Evolutionary conservation across 1,284 basidiomycete species (phyloP), one percentile per base, ranked within the genome.

Genomic region (Microbotryum saponariae): DNA sequence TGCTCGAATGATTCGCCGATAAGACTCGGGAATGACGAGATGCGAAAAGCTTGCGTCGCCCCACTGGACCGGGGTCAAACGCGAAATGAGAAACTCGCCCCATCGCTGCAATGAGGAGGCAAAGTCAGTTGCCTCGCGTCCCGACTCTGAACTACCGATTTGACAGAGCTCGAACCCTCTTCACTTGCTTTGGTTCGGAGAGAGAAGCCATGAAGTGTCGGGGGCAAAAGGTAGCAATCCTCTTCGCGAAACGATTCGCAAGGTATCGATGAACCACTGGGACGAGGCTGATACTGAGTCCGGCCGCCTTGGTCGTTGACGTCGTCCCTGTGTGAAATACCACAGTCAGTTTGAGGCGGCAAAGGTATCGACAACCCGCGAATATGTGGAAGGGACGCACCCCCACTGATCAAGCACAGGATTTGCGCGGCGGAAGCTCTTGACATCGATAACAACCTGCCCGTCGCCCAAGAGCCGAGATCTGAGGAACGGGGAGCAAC

Each of bases 371-470:
- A 31, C 7, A 31, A 31, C 0, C 31, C 2, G 7, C 7, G 31
- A 31, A 31, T 31, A 31, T 21, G 31, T 6, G 8, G 7, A 12
- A 6, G 4, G 1, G 6, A 9, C 63, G 16, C n/a, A 67, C 65
- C 56, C 51, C 60, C 63, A 67, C 18, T 51, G 45, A 33, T 67
- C 60, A 29, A 64, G 58, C 3, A 60, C 42, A 9, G 65, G 65
- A 42, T 67, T 64, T 10, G 37, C 29, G 3, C 58, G 59, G 10
- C 65, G 54, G 23, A 58, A 67, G 29, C 62, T 61, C 44, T 59
- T 61, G n/a, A 64, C 63, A 51, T 67, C 65, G 20, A 65, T 46
- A 29, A 67, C 42, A 29, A 67, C 63, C 4, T 63, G 63, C 1
- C 65, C 65, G 10, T 61, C 60, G 20, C 63, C 65, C 10, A 61